Percentiles rank a stretch among this genome's conserved stretches.
phyloP scores from a whole-genome alignment of 345 rosid species.

The Moringa oleifera region DNA sequence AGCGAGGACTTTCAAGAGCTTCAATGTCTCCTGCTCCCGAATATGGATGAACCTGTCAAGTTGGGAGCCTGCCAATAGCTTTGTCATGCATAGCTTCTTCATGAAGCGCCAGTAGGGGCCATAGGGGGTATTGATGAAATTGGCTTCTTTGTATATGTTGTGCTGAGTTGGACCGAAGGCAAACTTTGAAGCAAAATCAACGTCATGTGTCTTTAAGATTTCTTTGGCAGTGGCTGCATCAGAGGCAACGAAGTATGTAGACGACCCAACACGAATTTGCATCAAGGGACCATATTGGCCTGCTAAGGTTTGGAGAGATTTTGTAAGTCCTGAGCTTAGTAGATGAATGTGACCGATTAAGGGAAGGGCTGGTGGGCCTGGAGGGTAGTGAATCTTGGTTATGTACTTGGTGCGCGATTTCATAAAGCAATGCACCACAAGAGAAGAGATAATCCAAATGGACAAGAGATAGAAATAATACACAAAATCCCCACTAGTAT shows the following conservation, averaged over 20 bases:
- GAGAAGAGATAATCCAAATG: no score
- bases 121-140: slow-evolving; percentile 51
- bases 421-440: no score
- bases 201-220: slow-evolving; percentile 46
- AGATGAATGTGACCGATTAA: slow-evolving; percentile 74
- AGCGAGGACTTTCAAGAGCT: slow-evolving; percentile 30
- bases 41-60: slow-evolving; percentile 43
- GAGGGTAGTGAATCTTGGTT: no score
- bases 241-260: slow-evolving; percentile 38
- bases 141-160: slow-evolving; percentile 46
- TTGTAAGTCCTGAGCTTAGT: slow-evolving; percentile 39
- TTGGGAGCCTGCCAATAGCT: slow-evolving; percentile 49
- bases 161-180: slow-evolving; percentile 47
- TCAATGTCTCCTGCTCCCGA: slow-evolving; percentile 45
- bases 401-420: no score
- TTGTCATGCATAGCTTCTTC: slow-evolving; percentile 60
- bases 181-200: slow-evolving; percentile 46
- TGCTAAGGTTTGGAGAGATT: slow-evolving; percentile 45
- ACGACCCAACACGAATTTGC: slow-evolving; percentile 39
- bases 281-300: slow-evolving; percentile 54
- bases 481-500: no score
- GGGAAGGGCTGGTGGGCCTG: slow-evolving; percentile 55
- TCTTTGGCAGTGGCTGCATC: slow-evolving; percentile 36
- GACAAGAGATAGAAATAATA: no score
- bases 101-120: slow-evolving; percentile 73